Percentiles rank a stretch among this genome's conserved stretches.
Evolutionary conservation across 768 basidiomycete species (phyloP).

Genomic region (Boletus eberwhitei): DNA sequence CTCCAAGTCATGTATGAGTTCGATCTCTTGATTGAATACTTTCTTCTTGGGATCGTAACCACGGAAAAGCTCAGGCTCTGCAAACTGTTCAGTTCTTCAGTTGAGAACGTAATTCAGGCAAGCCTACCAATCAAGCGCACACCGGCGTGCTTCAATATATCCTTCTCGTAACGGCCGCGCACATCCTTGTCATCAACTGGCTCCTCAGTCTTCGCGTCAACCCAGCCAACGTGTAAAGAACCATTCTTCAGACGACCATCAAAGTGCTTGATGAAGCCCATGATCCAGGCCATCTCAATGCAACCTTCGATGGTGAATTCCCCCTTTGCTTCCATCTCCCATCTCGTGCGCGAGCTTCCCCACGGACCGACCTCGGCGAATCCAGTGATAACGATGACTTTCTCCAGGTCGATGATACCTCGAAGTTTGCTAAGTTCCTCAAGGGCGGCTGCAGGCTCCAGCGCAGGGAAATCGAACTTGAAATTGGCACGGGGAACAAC

Average conservation of each 20-base stretch:
- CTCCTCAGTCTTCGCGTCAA: constrained; percentile 88
- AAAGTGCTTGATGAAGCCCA: constrained; percentile 98
- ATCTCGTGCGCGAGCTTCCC: constrained; percentile 96
- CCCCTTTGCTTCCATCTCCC: constrained; percentile 99
- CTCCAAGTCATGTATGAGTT: constrained; percentile 94
- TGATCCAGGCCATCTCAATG: constrained; percentile 99
- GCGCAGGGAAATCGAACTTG: constrained; percentile 87
- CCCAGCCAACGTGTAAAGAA: constrained; percentile 95
- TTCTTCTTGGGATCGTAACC: constrained; percentile 99
- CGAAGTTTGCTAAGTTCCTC: constrained; percentile 74
- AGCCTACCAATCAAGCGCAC: constrained; percentile 87
- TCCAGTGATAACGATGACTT: constrained; percentile 93
- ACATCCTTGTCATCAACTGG: constrained; percentile 99
- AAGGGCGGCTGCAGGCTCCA: constrained; percentile 71
- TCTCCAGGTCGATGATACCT: constrained; percentile 91
- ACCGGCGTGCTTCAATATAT: constrained; percentile 87
- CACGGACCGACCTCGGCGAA: constrained; percentile 98
- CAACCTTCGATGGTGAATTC: constrained; percentile 96
- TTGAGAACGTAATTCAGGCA: background rate
- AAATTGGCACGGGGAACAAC: constrained; percentile 98
- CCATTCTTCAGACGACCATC: constrained; percentile 95
- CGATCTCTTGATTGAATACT: constrained; percentile 94
- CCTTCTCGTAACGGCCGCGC: constrained; percentile 89
- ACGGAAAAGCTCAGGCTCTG: constrained; percentile 96
- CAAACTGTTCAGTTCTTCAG: constrained; percentile 7